Evolutionary conservation across 768 basidiomycete species (phyloP), one percentile per base, ranked within the genome.

Genomic region (Dentipellis sp.): DNA sequence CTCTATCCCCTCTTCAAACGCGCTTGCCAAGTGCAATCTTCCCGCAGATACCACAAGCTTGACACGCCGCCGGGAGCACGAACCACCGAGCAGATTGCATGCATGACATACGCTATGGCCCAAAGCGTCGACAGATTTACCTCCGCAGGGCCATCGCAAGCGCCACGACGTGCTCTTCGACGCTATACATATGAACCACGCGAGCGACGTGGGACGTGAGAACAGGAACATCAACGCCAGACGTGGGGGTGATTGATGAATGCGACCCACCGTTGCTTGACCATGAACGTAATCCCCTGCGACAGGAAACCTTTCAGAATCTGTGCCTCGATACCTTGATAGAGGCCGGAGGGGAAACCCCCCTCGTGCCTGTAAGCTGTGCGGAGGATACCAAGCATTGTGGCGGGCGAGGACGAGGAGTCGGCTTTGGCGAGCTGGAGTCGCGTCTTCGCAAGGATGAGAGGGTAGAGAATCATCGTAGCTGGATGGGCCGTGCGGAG

Each of bases 371-470:
- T 72, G 66, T 50, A 67, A 58, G 12, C 48, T 48, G 16, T 58
- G 46, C 21, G 56, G 63, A 35, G 49, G 23, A 35, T 21, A 23
- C 10, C 12, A 11, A 6, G 5, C 29, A n/a, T 29, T 4, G 40
- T 23, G 9, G 49, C 22, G 7, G 50, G 42, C 23, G 65, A 80
- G 57, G 62, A 75, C 63, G 66, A 74, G 64, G 70, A 77, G 29
- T 16, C 59, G 53, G 46, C 66, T 38, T 12, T 23, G n/a, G 71
- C 66, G 14, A 67, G 70, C 56, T 78, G 80, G 5, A 78, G 69
- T 5, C 78, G 74, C 17, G 78, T 80, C 68, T 84, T 84, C 16
- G 81, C 78, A 16, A 84, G 73, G 17, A 83, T 80, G 29, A 83
- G 69, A 0, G 82, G 82, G 62, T 84, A 83, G 8, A 82, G 67